These are phyloP conservation scores for Crinitomyces ghanaensis DNA, from an alignment of 805 yeast species.

Conservation along the genomic window DNA sequence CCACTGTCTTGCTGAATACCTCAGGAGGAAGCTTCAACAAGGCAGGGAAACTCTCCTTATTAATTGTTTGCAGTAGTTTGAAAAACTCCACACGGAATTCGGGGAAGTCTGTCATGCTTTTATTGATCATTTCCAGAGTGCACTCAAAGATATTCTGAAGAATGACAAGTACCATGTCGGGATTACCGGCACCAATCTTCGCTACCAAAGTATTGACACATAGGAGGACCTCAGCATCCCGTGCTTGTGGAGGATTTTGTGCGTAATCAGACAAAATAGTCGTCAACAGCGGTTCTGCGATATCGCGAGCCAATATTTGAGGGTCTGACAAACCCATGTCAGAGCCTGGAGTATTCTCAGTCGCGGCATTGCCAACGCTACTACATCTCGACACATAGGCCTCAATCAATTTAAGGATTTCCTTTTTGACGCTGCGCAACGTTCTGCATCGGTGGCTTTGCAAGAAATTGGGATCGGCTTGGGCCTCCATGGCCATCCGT, in stretches of 20 bases:
- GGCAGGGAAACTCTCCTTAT: slow-evolving; percentile 75
- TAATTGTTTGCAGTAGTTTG: slow-evolving; percentile 76
- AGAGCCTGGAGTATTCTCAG: too few relatives aligned
- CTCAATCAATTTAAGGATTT: slow-evolving; percentile 78
- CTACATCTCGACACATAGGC: slow-evolving; percentile 82
- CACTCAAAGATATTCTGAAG: slow-evolving; percentile 87
- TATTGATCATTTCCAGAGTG: slow-evolving; percentile 89
- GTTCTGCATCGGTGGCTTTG: slow-evolving; percentile 93
- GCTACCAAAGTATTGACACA: slow-evolving; percentile 86
- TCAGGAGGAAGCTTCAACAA: slow-evolving; percentile 79
- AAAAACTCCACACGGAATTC: slow-evolving; percentile 97
- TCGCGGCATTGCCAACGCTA: too few relatives aligned
- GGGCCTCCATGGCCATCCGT: slow-evolving; percentile 66
- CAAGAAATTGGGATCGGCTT: slow-evolving; percentile 79
- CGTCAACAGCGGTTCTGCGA: slow-evolving; percentile 70
- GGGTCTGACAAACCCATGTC: too few relatives aligned
- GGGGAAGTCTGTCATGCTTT: slow-evolving; percentile 92
- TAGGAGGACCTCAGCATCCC: slow-evolving; percentile 94
- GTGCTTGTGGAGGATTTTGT: slow-evolving; percentile 84
- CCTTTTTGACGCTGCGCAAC: slow-evolving; percentile 91
- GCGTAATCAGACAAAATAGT: slow-evolving; percentile 86
- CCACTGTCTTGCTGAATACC: slow-evolving; percentile 81
- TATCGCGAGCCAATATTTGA: slow-evolving; percentile 71
- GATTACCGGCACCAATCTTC: slow-evolving; percentile 77
- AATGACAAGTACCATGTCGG: slow-evolving; percentile 79